phyloP scores from a whole-genome alignment of 805 yeast species.

The Candida ascalaphidarum region DNA sequence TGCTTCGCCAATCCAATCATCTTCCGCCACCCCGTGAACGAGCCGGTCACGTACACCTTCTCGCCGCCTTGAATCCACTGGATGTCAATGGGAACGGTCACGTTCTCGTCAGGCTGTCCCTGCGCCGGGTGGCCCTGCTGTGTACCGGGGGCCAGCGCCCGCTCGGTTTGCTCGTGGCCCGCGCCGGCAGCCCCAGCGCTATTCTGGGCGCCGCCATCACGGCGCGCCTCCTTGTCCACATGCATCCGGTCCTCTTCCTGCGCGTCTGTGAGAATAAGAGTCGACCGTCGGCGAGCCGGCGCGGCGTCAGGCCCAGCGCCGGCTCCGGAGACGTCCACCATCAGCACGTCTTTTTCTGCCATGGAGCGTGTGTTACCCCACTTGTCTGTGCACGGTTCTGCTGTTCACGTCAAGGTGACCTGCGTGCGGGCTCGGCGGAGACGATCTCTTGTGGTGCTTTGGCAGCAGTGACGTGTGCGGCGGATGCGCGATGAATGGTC shows the following conservation, averaged over 20 bases:
- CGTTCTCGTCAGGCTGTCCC: constrained; percentile 15
- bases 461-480: no score
- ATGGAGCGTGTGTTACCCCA: no score
- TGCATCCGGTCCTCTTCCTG: constrained; percentile 46
- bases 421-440: no score
- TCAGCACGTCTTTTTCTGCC: constrained; percentile 35
- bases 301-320: constrained; percentile 4
- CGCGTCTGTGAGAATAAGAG: constrained; percentile 64
- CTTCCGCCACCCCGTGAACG: constrained; percentile 97
- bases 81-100: constrained; percentile 52
- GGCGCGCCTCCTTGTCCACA: constrained; percentile 24
- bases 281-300: constrained; percentile 54
- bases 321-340: constrained; percentile 35
- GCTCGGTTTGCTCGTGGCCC: not conserved
- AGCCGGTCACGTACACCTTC: constrained; percentile 92
- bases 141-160: no score
- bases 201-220: not conserved
- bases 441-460: no score
- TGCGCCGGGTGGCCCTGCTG: no score
- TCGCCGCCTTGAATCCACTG: constrained; percentile 96
- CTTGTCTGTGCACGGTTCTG: no score
- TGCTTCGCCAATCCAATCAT: constrained; percentile 78
- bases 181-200: not conserved
- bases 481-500: no score
- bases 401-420: no score